These are phyloP conservation scores for Mycena galopus DNA, from an alignment of 768 basidiomycete species.

Conservation along the genomic window DNA sequence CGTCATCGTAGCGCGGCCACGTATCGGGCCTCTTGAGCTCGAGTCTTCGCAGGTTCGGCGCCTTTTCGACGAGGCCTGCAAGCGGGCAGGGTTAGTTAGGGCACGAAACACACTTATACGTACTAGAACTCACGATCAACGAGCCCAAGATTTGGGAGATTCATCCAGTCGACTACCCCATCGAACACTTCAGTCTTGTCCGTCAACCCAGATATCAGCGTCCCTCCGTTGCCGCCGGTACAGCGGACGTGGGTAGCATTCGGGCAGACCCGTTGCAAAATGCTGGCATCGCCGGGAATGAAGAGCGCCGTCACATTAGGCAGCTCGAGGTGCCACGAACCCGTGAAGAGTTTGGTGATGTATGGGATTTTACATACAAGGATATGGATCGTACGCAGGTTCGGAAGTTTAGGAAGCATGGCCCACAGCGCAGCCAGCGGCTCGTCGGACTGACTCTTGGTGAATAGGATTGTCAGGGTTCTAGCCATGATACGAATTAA, in stretches of 20 bases:
- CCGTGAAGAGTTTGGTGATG: constrained; percentile 18
- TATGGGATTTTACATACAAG: constrained; percentile 21
- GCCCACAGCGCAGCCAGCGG: constrained; percentile 20
- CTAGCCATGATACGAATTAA: neutral
- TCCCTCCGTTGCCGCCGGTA: constrained; percentile 19
- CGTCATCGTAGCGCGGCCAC: neutral
- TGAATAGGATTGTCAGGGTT: constrained; percentile 25
- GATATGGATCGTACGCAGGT: constrained; percentile 32
- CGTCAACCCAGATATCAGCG: constrained; percentile 25
- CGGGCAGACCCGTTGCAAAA: constrained; percentile 24
- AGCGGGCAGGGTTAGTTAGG: no score
- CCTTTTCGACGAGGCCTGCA: constrained; percentile 27
- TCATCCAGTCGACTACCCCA: constrained; percentile 29
- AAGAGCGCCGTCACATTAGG: constrained; percentile 24
- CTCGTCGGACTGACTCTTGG: constrained; percentile 14
- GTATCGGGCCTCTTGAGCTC: constrained; percentile 24
- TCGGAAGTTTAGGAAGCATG: constrained; percentile 31
- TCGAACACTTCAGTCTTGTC: constrained; percentile 22
- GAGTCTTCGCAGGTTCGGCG: constrained; percentile 26
- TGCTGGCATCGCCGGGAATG: constrained; percentile 2
- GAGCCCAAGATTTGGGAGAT: neutral
- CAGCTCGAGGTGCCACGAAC: constrained; percentile 21
- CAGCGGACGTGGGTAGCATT: constrained; percentile 30
- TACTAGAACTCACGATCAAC: no score
- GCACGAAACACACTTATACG: no score